These are phyloP conservation scores for Trametes polyzona DNA, from an alignment of 1,284 basidiomycete species.

Conservation along the genomic window DNA sequence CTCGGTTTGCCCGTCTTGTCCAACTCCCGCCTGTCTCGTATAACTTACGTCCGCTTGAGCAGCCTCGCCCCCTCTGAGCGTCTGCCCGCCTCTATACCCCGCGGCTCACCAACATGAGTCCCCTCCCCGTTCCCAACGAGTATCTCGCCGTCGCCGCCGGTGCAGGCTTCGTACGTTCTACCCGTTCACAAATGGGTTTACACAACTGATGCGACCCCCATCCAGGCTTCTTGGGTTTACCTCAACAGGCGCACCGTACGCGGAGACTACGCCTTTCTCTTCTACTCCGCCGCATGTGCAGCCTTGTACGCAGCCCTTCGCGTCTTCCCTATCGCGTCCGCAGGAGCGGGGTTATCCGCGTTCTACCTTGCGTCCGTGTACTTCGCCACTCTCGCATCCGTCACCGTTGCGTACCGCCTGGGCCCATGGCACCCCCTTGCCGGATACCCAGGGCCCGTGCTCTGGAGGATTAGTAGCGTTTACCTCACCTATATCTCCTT, in stretches of 20 bases:
- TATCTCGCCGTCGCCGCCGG: neutral
- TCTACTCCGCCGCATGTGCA: neutral
- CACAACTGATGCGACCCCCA: neutral
- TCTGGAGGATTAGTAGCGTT: neutral
- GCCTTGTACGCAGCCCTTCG: neutral
- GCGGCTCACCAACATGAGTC: neutral
- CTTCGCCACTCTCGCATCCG: neutral
- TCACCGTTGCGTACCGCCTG: slow-evolving; percentile 4
- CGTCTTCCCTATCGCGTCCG: neutral
- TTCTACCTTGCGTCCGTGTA: neutral
- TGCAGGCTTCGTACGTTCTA: neutral
- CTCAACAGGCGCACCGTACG: neutral
- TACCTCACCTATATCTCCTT: slow-evolving; percentile 1
- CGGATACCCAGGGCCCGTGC: slow-evolving; percentile 1
- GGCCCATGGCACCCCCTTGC: slow-evolving; percentile 10
- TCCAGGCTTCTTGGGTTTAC: neutral
- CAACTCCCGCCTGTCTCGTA: too few relatives aligned
- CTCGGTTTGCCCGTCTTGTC: too few relatives aligned
- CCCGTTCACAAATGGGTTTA: neutral
- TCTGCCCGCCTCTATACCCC: neutral
- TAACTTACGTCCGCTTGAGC: too few relatives aligned
- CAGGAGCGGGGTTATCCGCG: neutral
- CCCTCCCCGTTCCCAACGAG: neutral
- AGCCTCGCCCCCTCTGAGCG: neutral
- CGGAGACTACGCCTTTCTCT: neutral